Base-by-base conservation (phyloP, 805 yeast genomes). In the Ogataea paraovalis region DNA sequence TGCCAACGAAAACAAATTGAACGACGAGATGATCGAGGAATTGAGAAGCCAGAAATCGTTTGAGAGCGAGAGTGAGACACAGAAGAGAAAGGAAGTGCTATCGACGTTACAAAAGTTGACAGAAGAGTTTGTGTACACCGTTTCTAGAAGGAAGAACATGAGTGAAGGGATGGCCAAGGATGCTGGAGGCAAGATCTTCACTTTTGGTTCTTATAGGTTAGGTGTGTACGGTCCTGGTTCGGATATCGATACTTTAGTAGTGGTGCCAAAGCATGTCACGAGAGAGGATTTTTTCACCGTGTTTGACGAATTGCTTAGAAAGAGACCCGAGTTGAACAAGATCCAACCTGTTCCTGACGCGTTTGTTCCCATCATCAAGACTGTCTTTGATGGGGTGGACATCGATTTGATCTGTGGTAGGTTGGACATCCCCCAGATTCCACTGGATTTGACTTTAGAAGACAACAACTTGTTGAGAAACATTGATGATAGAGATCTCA, bases 161-260 rank as follows among this genome's bases (percentile, higher is more conserved):
- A 82, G 90, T 32, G 98, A 94, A 51, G 97, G 97, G 2, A 90
- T 94, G 97, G 96, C 98, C 0, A 77, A 72, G 47, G 99, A 94
- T 66, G 96, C 98, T 0, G 99, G 99, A 34, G 99, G 99, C 33
- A 94, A 94, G 65, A 81, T 94, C n/a, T 94, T 91, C 64, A 90
- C 97, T 0, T 94, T 79, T 70, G 99, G 99, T 1, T 90, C 97
- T 1, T 94, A 91, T 61, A 75, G 97, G 53, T 70, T 94, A 39
- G 99, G 99, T 3, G 99, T 94, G 13, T 89, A 91, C 69, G 98
- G 98, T 0, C 98, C 98, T 0, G 98, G 99, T 0, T 86, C 96
- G 0, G 99, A 94, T 83, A 92, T 94, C 51, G 99, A 94, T 72
- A 87, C 98, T 0, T 71, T 94, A 41, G 87, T 94, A n/a, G 97